Conservation (phyloP, 75 land plant genomes). For the Picea sitchensis region DNA sequence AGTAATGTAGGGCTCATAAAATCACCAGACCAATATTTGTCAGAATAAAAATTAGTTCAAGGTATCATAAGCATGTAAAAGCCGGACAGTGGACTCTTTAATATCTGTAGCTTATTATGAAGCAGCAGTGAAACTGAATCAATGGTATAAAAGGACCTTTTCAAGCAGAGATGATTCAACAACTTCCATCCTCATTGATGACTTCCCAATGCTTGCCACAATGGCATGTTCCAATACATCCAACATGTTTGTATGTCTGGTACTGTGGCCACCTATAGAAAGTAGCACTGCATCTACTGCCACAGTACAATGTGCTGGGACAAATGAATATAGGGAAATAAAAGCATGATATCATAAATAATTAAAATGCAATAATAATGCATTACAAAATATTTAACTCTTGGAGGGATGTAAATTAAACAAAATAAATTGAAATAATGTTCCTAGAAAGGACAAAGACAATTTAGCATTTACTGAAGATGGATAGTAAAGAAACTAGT, state of each 20-base stretch:
- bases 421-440: background rate
- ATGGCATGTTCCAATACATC: slow-evolving; percentile 9
- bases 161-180: slow-evolving; percentile 10
- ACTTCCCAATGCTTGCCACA: slow-evolving; percentile 14
- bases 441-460: background rate
- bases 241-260: background rate
- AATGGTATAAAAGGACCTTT: background rate
- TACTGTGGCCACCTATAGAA: background rate
- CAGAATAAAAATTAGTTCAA: background rate
- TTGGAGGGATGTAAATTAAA: background rate
- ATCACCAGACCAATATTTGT: background rate
- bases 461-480: background rate
- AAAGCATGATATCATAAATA: background rate
- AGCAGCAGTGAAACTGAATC: background rate
- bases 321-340: background rate
- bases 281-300: slow-evolving; percentile 13
- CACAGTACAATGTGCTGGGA: background rate
- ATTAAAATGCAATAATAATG: background rate
- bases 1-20: background rate
- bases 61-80: background rate
- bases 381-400: background rate
- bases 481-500: background rate
- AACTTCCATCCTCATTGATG: slow-evolving; percentile 11
- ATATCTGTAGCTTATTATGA: background rate
- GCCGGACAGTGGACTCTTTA: background rate